A percentile compares a stretch with the other conserved stretches of the same genome.
Evolutionary conservation across 1,139 yeast species (phyloP).

Genomic region (Lodderomyces parapsilosis): DNA sequence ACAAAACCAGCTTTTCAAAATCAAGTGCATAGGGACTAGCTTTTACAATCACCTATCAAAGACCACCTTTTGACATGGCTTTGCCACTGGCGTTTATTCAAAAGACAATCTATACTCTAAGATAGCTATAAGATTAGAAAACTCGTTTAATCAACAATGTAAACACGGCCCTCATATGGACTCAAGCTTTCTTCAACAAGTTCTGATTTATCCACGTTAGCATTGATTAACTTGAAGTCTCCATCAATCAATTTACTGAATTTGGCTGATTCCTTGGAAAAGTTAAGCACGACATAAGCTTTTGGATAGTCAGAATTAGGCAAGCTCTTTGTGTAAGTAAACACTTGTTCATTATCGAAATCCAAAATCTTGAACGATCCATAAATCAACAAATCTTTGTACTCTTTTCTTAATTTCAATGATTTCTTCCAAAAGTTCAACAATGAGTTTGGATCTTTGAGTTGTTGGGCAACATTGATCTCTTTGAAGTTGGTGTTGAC

Average conservation of each 20-base stretch:
- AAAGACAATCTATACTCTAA: no score
- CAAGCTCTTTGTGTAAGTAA: slow-evolving; percentile 36
- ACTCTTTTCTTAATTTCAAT: slow-evolving; percentile 42
- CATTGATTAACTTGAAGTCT: slow-evolving; percentile 26
- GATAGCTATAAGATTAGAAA: background rate
- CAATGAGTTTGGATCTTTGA: slow-evolving; percentile 46
- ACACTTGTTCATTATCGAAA: slow-evolving; percentile 33
- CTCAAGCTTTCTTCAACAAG: slow-evolving; percentile 22
- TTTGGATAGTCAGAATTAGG: slow-evolving; percentile 17
- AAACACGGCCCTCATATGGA: slow-evolving; percentile 42
- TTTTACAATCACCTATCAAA: background rate
- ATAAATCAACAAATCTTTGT: slow-evolving; percentile 44
- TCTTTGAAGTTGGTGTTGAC: slow-evolving; percentile 50
- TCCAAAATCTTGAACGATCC: slow-evolving; percentile 49
- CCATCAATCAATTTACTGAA: slow-evolving; percentile 32
- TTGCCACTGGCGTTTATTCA: no score
- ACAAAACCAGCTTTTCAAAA: no score
- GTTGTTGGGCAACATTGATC: slow-evolving; percentile 49
- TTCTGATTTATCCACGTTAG: slow-evolving; percentile 22
- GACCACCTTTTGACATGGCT: no score
- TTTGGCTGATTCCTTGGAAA: slow-evolving; percentile 30
- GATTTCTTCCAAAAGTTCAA: slow-evolving; percentile 46
- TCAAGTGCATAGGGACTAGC: background rate
- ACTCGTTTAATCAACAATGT: slow-evolving; percentile 21
- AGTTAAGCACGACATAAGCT: slow-evolving; percentile 47